Evolutionary conservation across 1,284 basidiomycete species (phyloP), one percentile per base, ranked within the genome.

Genomic region (Trichosporon faecale): DNA sequence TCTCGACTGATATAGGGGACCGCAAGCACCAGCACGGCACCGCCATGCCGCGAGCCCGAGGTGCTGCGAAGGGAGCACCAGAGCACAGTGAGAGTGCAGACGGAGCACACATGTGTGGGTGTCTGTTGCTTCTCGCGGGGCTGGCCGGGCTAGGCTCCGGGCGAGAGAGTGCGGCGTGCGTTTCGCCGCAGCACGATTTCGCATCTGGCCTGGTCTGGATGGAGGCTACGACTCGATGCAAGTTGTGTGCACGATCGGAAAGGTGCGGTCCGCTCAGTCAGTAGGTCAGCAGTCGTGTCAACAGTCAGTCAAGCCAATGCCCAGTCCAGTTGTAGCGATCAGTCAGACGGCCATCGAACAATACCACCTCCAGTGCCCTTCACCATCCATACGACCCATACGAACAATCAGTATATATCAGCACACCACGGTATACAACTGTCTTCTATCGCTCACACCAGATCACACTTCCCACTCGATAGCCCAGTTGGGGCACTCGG

Each of bases 391-490:
- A 44, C 40, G 18, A 25, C 4, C 49, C 21, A 25, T 52, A 21
- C 21, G n/a, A 52, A 52, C 49, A 23, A 52, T 52, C 21, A 25
- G 21, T 23, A 46, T 21, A 52, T 25, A 23, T 52, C 49, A 52
- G 49, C 49, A 25, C 9, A 18, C 18, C 49, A 52, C 8, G 23
- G 23, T 52, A 52, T 21, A 52, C 49, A 52, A 52, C 21, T 37
- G 35, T 12, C 35, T 37, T 37, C 35, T 37, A 14, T 11, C 49
- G 21, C 49, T 23, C 49, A 52, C 49, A 23, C n/a, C n/a, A 21
- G n/a, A 52, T 52, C 49, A 60, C 16, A 31, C 55, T 14, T 27
- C 55, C 55, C 55, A 60, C 55, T 60, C 55, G 55, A 60, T 16
- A 3, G 55, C 55, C 55, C 55, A 60, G 14, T 31, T 21, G 21